Percentiles rank a stretch among this genome's conserved stretches.
Conservation (phyloP, 2,329 filamentous ascomycete genomes). For the Aureobasidium sp. region DNA sequence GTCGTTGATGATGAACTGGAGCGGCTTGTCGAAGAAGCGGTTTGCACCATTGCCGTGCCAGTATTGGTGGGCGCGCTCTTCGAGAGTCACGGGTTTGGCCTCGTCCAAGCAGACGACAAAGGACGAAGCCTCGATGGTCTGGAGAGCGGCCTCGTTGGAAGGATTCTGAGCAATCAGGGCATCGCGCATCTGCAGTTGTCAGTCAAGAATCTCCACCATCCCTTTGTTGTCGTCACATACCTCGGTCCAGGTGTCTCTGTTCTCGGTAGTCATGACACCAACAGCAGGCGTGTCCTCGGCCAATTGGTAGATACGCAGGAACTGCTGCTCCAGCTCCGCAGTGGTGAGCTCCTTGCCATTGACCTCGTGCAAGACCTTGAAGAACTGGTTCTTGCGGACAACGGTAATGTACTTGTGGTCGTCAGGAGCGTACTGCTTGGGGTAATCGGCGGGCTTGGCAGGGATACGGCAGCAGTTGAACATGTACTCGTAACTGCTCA, state of each 20-base stretch:
- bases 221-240: constrained; percentile 29
- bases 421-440: constrained; percentile 65
- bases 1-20: constrained; percentile 97
- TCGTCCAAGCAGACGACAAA: constrained; percentile 94
- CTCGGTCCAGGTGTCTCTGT: constrained; percentile 87
- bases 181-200: constrained; percentile 45
- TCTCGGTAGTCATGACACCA: constrained; percentile 79
- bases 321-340: constrained; percentile 82
- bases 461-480: constrained; percentile 89
- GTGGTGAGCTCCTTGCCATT: constrained; percentile 79
- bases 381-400: constrained; percentile 94
- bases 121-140: constrained; percentile 76
- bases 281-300: constrained; percentile 66
- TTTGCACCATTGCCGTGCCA: constrained; percentile 97
- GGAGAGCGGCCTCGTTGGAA: constrained; percentile 67
- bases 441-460: constrained; percentile 70
- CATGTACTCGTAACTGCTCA: constrained; percentile 99
- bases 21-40: constrained; percentile 95
- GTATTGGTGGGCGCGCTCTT: constrained; percentile 92
- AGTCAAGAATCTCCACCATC: not conserved
- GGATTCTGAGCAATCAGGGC: constrained; percentile 67
- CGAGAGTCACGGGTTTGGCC: constrained; percentile 79
- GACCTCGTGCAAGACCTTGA: constrained; percentile 77
- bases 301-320: constrained; percentile 71
- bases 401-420: constrained; percentile 82